Evolutionary conservation across 164 flowering plant genomes (phyloP).

Genomic region (Kingdonia uniflora): DNA sequence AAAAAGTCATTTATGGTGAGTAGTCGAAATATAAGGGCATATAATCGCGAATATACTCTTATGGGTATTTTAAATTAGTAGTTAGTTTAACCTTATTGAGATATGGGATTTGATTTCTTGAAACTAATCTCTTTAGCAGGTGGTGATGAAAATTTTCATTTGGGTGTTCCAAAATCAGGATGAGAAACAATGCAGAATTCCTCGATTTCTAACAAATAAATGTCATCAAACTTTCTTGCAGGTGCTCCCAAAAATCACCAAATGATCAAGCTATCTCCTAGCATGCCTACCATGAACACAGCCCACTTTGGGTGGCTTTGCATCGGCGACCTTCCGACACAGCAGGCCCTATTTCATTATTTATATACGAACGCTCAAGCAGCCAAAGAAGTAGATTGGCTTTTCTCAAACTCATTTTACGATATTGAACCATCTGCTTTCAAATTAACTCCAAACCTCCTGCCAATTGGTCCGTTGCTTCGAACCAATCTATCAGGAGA

Average conservation of each 20-base stretch:
- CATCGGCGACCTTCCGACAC: background rate
- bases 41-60: too few species aligned
- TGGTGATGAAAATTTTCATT: too few species aligned
- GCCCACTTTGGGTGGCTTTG: slow-evolving; percentile 1
- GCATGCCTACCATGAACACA: slow-evolving; percentile 6
- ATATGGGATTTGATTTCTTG: background rate
- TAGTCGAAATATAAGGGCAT: too few species aligned
- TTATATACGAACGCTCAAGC: too few species aligned
- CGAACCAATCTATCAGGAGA: too few species aligned
- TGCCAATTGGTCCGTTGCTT: background rate
- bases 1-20: too few species aligned
- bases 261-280: slow-evolving; percentile 4
- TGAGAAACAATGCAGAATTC: too few species aligned
- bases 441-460: background rate
- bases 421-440: slow-evolving; percentile 4
- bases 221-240: background rate
- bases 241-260: background rate
- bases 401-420: slow-evolving; percentile 3
- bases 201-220: background rate
- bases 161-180: too few species aligned
- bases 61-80: too few species aligned
- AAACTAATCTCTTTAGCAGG: too few species aligned
- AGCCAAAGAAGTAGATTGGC: background rate
- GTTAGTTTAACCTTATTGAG: background rate
- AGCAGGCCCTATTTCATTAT: background rate